A percentile compares a stretch with the other conserved stretches of the same genome.
These are phyloP conservation scores for Protea cynaroides DNA, from an alignment of 164 flowering plant species.

Conservation along the genomic window DNA sequence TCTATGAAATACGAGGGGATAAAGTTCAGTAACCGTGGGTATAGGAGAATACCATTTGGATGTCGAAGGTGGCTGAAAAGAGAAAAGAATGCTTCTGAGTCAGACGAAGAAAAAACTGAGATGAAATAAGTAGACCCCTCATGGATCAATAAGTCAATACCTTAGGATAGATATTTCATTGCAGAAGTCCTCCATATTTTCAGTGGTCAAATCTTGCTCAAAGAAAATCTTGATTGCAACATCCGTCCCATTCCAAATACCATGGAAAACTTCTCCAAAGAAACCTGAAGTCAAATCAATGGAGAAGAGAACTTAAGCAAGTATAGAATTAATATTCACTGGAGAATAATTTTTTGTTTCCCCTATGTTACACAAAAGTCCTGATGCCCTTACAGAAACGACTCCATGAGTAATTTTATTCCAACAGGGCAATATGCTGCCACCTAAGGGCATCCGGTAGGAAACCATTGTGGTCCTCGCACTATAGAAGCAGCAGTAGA, in stretches of 20 bases:
- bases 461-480: no score
- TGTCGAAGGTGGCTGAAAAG: slow-evolving; percentile 87
- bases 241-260: slow-evolving; percentile 97
- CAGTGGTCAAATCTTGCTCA: slow-evolving; percentile 94
- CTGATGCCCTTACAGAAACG: no score
- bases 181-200: slow-evolving; percentile 97
- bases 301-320: not conserved
- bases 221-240: slow-evolving; percentile 92
- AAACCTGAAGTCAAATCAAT: slow-evolving; percentile 45
- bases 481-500: no score
- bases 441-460: no score
- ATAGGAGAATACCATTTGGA: slow-evolving; percentile 73
- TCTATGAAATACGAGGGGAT: slow-evolving; percentile 1
- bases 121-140: slow-evolving; percentile 3
- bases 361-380: no score
- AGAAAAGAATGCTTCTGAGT: slow-evolving; percentile 12
- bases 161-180: slow-evolving; percentile 90
- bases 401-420: no score
- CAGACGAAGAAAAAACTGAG: slow-evolving; percentile 19
- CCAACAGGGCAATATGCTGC: no score
- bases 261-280: slow-evolving; percentile 97
- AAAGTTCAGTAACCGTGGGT: slow-evolving; percentile 1
- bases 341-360: no score
- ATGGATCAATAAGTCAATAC: slow-evolving; percentile 26
- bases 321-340: no score